A percentile compares a stretch with the other conserved stretches of the same genome.
These are phyloP conservation scores for Diaporthe longicolla DNA, from an alignment of 2,329 filamentous ascomycete genomes.

Conservation along the genomic window DNA sequence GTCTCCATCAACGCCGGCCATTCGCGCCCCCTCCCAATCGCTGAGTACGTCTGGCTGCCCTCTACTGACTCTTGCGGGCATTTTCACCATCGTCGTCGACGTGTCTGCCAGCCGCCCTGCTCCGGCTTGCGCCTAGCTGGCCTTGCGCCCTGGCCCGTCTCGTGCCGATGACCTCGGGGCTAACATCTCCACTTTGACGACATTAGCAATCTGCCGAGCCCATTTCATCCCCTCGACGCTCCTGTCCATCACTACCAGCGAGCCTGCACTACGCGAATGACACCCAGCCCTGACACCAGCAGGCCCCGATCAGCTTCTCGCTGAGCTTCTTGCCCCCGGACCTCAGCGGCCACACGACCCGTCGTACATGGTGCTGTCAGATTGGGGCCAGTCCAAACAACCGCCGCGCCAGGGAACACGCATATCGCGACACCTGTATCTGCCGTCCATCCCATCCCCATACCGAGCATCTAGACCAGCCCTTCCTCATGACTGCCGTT, in stretches of 20 bases:
- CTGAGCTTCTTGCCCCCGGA: slow-evolving; percentile 43
- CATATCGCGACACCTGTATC: slow-evolving; percentile 45
- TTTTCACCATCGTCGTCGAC: slow-evolving; percentile 9
- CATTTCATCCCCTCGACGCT: slow-evolving; percentile 35
- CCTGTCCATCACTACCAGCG: slow-evolving; percentile 26
- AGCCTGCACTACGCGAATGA: slow-evolving; percentile 34
- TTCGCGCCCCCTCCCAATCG: slow-evolving; percentile 32
- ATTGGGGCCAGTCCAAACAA: slow-evolving; percentile 37
- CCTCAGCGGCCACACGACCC: slow-evolving; percentile 32
- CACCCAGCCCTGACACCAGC: slow-evolving; percentile 26
- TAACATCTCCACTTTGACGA: slow-evolving; percentile 42
- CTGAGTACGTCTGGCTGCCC: slow-evolving; percentile 33
- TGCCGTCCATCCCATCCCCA: slow-evolving; percentile 43
- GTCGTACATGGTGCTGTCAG: slow-evolving; percentile 48
- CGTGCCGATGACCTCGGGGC: slow-evolving; percentile 41
- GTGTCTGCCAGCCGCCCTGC: neutral
- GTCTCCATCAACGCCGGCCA: slow-evolving; percentile 37
- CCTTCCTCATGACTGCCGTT: slow-evolving; percentile 75
- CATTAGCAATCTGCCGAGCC: slow-evolving; percentile 38
- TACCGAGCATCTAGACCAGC: slow-evolving; percentile 42
- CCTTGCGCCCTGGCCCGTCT: slow-evolving; percentile 23
- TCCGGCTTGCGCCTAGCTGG: slow-evolving; percentile 3
- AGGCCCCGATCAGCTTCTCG: slow-evolving; percentile 33
- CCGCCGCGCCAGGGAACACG: slow-evolving; percentile 36
- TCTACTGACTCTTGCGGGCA: slow-evolving; percentile 1